Evolutionary conservation across 352 stramenopile genomes (phyloP).

Genomic region (Phytophthora sp.): DNA sequence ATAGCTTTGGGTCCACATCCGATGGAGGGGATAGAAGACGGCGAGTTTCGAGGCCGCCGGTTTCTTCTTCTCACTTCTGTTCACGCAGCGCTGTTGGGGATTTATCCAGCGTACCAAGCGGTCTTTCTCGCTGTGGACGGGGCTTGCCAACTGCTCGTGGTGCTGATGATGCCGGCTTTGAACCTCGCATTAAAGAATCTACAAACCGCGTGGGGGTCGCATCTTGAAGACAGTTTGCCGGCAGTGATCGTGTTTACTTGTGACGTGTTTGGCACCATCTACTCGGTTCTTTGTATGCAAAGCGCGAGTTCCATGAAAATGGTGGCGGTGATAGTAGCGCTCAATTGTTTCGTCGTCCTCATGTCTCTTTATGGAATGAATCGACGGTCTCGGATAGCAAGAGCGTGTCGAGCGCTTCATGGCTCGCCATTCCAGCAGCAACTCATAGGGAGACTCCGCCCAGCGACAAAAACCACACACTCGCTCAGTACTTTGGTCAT

Average conservation of each 20-base stretch:
- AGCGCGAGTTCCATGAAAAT: conserved; percentile 35
- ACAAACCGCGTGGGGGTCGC: conserved; percentile 33
- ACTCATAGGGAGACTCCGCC: no score
- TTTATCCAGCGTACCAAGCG: conserved; percentile 47
- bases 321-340: conserved; percentile 15
- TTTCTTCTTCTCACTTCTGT: conserved; percentile 27
- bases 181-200: conserved; percentile 51
- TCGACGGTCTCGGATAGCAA: conserved; percentile 20
- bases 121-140: conserved; percentile 29
- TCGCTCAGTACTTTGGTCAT: conserved; percentile 28
- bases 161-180: conserved; percentile 34
- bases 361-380: conserved; percentile 36
- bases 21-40: conserved; percentile 15
- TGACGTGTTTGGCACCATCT: conserved; percentile 49
- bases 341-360: conserved; percentile 24
- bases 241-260: conserved; percentile 43
- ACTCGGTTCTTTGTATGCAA: conserved; percentile 44
- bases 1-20: conserved; percentile 25
- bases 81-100: conserved; percentile 34
- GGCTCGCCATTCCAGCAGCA: conserved; percentile 25
- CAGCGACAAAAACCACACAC: conserved; percentile 12
- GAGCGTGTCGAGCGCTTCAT: conserved; percentile 26
- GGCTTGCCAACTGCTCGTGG: conserved; percentile 24
- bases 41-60: conserved; percentile 23
- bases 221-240: conserved; percentile 33